Percentiles rank a stretch among this genome's conserved stretches.
These are phyloP conservation scores for Botrytis hyacinthi DNA, from an alignment of 2,329 filamentous ascomycete species.

Conservation along the genomic window DNA sequence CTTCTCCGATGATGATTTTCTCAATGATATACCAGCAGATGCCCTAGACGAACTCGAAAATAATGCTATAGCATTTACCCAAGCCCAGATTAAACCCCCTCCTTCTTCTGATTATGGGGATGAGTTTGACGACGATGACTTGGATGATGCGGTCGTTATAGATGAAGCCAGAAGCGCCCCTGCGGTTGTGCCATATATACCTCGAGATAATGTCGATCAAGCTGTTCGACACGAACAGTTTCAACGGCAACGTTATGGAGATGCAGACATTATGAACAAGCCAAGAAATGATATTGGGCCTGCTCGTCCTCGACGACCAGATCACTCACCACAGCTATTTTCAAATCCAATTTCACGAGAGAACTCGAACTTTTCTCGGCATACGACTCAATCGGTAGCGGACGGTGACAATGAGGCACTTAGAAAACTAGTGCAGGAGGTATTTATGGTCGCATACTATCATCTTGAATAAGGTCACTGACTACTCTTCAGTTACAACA, in stretches of 20 bases:
- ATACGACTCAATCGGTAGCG: conserved; percentile 24
- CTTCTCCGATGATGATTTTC: conserved; percentile 63
- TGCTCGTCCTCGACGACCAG: conserved; percentile 22
- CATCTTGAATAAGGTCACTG: conserved; percentile 10
- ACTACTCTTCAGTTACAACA: conserved; percentile 43
- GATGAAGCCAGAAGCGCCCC: conserved; percentile 36
- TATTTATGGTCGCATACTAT: conserved; percentile 21
- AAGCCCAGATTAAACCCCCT: conserved; percentile 29
- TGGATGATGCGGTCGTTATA: conserved; percentile 57
- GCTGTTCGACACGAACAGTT: conserved; percentile 29
- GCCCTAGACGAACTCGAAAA: conserved; percentile 62
- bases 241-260: conserved; percentile 30
- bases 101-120: conserved; percentile 42
- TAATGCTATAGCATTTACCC: conserved; percentile 59
- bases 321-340: conserved; percentile 10
- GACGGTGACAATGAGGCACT: conserved; percentile 27
- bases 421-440: conserved; percentile 34
- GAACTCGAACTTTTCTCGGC: conserved; percentile 25
- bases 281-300: conserved; percentile 20
- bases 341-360: conserved; percentile 21
- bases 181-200: conserved; percentile 23
- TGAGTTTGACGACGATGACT: conserved; percentile 40
- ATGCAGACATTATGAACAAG: conserved; percentile 21
- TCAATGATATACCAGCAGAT: conserved; percentile 59
- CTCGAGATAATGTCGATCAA: conserved; percentile 25